These are phyloP conservation scores for Rhizomucor miehei DNA, from an alignment of 371 early-diverging fungal species.

Conservation along the genomic window DNA sequence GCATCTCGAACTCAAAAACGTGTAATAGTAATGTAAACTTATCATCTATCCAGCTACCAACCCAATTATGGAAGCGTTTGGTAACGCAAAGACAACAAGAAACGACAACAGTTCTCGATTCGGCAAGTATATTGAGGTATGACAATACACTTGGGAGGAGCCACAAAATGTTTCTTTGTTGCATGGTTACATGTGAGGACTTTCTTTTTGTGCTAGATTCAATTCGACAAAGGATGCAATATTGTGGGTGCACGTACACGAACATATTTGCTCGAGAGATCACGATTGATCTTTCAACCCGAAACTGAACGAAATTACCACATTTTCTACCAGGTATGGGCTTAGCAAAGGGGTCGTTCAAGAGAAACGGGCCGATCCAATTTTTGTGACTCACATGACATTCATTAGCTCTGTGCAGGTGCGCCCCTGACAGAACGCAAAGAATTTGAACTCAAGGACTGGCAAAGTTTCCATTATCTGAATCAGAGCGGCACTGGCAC, in stretches of 20 bases:
- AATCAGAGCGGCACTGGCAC: slow-evolving; percentile 82
- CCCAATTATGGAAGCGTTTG: slow-evolving; percentile 98
- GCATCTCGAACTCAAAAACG: too few relatives aligned
- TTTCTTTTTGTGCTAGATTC: slow-evolving; percentile 43
- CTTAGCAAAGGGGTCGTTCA: neutral
- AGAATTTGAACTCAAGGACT: slow-evolving; percentile 72
- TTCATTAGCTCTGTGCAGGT: slow-evolving; percentile 77
- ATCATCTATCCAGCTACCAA: slow-evolving; percentile 72
- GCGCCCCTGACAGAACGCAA: slow-evolving; percentile 80
- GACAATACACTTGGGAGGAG: neutral
- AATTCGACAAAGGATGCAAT: slow-evolving; percentile 73
- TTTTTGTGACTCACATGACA: neutral
- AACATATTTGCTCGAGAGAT: slow-evolving; percentile 97
- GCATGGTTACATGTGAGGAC: too few relatives aligned
- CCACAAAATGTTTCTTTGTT: too few relatives aligned
- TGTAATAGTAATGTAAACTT: too few relatives aligned
- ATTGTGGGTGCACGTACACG: slow-evolving; percentile 96
- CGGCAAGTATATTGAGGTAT: slow-evolving; percentile 96
- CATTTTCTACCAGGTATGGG: slow-evolving; percentile 91
- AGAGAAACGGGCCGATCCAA: too few relatives aligned
- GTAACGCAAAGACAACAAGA: slow-evolving; percentile 98
- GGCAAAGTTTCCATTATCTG: slow-evolving; percentile 82
- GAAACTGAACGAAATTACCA: slow-evolving; percentile 97
- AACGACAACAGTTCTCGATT: slow-evolving; percentile 99
- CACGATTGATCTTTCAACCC: slow-evolving; percentile 95